Base-by-base conservation (phyloP, 129 eudicot genomes). In the Chrysanthemum makinoi region DNA sequence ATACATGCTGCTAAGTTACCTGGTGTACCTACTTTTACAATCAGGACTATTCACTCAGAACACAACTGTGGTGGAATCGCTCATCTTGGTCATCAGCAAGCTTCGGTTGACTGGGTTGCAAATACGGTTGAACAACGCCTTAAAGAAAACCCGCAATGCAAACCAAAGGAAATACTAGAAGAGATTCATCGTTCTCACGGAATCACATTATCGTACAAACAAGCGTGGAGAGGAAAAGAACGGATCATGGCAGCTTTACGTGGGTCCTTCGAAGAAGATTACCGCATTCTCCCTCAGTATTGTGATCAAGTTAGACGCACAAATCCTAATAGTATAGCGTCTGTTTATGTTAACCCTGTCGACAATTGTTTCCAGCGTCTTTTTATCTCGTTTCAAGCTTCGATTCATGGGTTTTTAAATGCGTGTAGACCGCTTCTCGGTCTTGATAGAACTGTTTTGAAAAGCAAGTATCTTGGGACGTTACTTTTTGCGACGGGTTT, bases 191-290 rank as follows among this genome's bases (percentile, higher is more conserved):
- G 95, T 18, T 83, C 78, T 69, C 97, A 90, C 35, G 97, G 97
- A 10, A 90, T 90, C 50, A 87, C 97, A 0, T 76, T 90, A 72
- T 90, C 97, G 10, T 90, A 90, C 80, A 90, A 90, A 75, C 97
- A 90, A 77, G 97, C 97, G 12, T 90, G 97, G 97, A 80, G 97
- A 62, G 97, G 97, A 3, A 90, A 90, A 65, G 97, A 90, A 65
- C 77, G 97, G 66, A 81, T 90, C 17, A 90, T 90, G 97, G 91
- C 97, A 65, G 80, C 95, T 69, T 77, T 90, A 33, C 97, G 95
- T 70, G 97, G 97, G 6, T 85, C 97, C 7, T 87, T 87, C 57
- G 97, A 90, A 68, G 97, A 90, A 64, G 97, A 84, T 62, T 90
- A 87, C 75, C 94, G 95, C 57, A 81, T 90, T 51, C 75, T 90